These are phyloP conservation scores for Penicillium griseofulvum DNA, from an alignment of 2,329 filamentous ascomycete genomes.

Conservation along the genomic window DNA sequence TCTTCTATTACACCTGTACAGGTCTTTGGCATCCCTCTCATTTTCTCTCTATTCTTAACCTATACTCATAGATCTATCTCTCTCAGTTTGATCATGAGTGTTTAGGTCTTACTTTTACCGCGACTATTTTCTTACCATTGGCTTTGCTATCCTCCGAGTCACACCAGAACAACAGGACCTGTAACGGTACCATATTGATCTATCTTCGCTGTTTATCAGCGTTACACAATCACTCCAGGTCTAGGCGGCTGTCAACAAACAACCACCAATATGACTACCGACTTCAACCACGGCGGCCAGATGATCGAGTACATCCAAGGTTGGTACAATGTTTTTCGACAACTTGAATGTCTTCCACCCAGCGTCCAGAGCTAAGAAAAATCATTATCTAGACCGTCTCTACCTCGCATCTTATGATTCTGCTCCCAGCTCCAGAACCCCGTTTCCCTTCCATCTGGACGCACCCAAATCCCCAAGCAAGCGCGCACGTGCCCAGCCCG, in stretches of 20 bases:
- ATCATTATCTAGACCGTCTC: constrained; percentile 67
- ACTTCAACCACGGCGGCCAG: constrained; percentile 70
- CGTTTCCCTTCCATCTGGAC: constrained; percentile 74
- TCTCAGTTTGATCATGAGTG: constrained; percentile 28
- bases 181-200: constrained; percentile 2
- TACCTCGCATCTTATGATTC: constrained; percentile 92
- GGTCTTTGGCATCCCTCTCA: neutral
- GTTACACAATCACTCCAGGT: neutral
- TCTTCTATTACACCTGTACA: constrained; percentile 18
- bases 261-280: constrained; percentile 45
- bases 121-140: constrained; percentile 15
- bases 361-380: constrained; percentile 14
- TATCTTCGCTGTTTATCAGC: constrained; percentile 6
- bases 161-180: constrained; percentile 1
- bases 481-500: constrained; percentile 62
- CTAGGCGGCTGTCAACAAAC: neutral
- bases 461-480: constrained; percentile 68
- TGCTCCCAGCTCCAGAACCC: constrained; percentile 73
- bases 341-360: constrained; percentile 33
- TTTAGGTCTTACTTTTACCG: constrained; percentile 22
- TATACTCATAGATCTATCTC: neutral
- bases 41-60: constrained; percentile 26
- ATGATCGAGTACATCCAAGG: constrained; percentile 96
- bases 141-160: constrained; percentile 7
- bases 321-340: constrained; percentile 48